These are phyloP conservation scores for Mycena epipterygia DNA, from an alignment of 768 basidiomycete species.

Conservation along the genomic window DNA sequence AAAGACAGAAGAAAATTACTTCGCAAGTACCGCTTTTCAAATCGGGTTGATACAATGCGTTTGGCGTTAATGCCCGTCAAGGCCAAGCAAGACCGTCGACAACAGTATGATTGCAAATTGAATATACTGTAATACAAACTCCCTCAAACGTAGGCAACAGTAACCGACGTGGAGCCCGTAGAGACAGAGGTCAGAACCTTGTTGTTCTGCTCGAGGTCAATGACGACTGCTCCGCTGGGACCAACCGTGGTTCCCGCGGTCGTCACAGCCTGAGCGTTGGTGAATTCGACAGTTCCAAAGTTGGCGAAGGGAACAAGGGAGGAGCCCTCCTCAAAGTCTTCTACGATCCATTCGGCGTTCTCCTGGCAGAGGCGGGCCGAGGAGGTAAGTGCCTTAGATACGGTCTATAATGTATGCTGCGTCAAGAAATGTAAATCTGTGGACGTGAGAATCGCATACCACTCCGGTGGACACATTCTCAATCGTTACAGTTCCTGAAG, in stretches of 20 bases:
- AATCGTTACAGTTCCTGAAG: conserved; percentile 19
- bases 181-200: conserved; percentile 46
- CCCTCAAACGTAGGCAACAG: not conserved
- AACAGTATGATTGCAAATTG: no score
- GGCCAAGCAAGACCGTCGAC: no score
- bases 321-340: conserved; percentile 45
- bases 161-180: not conserved
- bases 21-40: no score
- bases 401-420: conserved; percentile 19
- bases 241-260: conserved; percentile 37
- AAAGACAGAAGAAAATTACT: no score
- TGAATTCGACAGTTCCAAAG: conserved; percentile 54
- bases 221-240: conserved; percentile 45
- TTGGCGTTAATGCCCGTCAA: no score
- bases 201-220: conserved; percentile 51
- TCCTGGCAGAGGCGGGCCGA: conserved; percentile 22
- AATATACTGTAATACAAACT: no score
- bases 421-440: not conserved
- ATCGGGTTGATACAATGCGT: no score
- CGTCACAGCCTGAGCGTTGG: conserved; percentile 45
- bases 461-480: conserved; percentile 20
- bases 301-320: conserved; percentile 51
- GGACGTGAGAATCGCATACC: not conserved
- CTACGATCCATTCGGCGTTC: conserved; percentile 55
- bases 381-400: conserved; percentile 46